Evolutionary conservation across 2,329 filamentous ascomycete genomes (phyloP).

Genomic region (Pseudofabraea citricarpa): DNA sequence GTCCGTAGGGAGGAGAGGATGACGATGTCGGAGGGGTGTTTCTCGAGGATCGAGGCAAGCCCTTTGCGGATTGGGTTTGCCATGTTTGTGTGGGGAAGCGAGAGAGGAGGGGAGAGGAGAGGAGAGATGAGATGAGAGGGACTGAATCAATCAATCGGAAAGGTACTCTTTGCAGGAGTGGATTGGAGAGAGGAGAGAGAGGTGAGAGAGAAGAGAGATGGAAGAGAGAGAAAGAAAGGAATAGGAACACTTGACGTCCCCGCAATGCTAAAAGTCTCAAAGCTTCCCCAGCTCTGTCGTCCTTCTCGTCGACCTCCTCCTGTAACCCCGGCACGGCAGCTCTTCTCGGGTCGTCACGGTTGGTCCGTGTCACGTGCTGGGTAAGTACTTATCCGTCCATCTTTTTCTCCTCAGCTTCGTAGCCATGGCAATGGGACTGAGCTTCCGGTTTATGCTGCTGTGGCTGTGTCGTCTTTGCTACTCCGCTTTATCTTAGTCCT

Average conservation of each 20-base stretch:
- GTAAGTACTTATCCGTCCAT: neutral
- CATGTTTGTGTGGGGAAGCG: constrained; percentile 13
- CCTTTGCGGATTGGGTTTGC: constrained; percentile 49
- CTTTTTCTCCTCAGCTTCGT: too few species aligned
- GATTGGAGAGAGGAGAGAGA: neutral
- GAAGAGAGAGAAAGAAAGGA: neutral
- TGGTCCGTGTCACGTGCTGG: neutral
- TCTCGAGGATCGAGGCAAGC: constrained; percentile 70
- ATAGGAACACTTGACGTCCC: neutral
- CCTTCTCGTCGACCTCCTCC: too few species aligned
- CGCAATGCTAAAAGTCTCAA: neutral
- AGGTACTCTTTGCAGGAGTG: neutral
- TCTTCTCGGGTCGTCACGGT: neutral
- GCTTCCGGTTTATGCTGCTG: too few species aligned
- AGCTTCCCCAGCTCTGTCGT: too few species aligned
- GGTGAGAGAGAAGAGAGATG: neutral
- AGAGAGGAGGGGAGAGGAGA: neutral
- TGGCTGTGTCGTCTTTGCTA: too few species aligned
- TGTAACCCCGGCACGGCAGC: neutral
- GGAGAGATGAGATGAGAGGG: neutral
- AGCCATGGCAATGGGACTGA: too few species aligned
- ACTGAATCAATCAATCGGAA: neutral
- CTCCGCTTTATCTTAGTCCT: too few species aligned
- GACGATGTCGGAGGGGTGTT: constrained; percentile 76
- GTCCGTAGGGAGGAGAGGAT: constrained; percentile 89